A percentile compares a stretch with the other conserved stretches of the same genome.
Conservation (phyloP, 441 rosid genomes). For the Brassica balearica region DNA sequence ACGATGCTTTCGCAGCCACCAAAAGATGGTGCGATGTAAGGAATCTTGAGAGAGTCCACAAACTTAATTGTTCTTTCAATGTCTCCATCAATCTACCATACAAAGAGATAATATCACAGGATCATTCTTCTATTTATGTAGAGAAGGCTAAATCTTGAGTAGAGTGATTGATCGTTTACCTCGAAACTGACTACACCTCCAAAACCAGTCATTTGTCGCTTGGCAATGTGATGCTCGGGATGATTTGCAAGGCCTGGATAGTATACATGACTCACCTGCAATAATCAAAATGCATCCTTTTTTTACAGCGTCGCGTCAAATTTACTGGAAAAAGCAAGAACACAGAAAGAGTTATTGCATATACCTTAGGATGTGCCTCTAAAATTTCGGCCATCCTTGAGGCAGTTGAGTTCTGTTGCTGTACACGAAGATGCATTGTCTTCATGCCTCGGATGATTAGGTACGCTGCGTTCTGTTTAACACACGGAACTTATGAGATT, state of each 20-base stretch:
- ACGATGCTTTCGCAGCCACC: conserved; percentile 99
- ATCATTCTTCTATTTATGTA: background rate
- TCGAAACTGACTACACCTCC: conserved; percentile 99
- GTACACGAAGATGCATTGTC: conserved; percentile 99
- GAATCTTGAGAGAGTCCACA: conserved; percentile 87
- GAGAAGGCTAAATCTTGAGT: too few species aligned
- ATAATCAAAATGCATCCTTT: conserved; percentile 13
- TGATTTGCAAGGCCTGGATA: conserved; percentile 95
- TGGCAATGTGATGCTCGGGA: conserved; percentile 89
- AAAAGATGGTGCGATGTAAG: conserved; percentile 96
- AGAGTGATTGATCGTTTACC: conserved; percentile 49
- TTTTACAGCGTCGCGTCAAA: background rate
- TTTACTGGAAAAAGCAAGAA: background rate
- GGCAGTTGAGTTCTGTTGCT: conserved; percentile 93
- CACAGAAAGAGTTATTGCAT: background rate
- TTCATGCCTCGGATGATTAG: conserved; percentile 98
- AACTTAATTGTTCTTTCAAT: conserved; percentile 69
- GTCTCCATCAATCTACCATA: conserved; percentile 80
- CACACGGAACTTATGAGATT: conserved; percentile 17
- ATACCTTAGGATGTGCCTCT: conserved; percentile 99
- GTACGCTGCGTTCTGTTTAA: conserved; percentile 83
- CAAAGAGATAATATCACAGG: conserved; percentile 9
- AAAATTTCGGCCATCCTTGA: conserved; percentile 96
- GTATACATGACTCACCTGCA: conserved; percentile 84
- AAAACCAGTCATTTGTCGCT: conserved; percentile 95